Evolutionary conservation across 2,329 filamentous ascomycete genomes (phyloP), one percentile per base, ranked within the genome.

Genomic region (Beauveria sp.): DNA sequence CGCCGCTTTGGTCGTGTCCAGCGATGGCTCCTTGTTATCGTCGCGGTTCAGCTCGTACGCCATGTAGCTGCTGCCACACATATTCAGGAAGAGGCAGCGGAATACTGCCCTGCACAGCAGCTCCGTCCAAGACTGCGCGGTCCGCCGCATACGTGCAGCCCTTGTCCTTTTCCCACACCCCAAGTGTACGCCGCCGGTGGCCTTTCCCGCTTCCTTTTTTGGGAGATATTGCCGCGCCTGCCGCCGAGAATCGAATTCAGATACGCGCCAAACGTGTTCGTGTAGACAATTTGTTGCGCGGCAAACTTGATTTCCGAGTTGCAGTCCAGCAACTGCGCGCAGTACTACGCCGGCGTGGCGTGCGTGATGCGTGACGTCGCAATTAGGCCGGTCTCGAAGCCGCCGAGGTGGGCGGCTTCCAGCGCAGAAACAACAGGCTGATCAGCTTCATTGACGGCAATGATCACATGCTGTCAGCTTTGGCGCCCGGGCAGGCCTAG

Each of bases 241-340:
- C 67, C 66, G 28, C 66, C 67, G 40, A 69, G 66, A n/a, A 68
- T 28, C 16, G 68, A 43, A 49, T 67, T 66, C 38, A 67, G 62
- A 30, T 67, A 59, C 8, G 62, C 53, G 58, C 67, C 66, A 16
- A 67, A 57, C 18, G 67, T 65, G 56, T 69, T 66, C 10, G 60
- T 62, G 51, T 65, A 60, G 18, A 66, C 67, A 34, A 69, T 66
- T 62, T 68, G 66, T 43, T 69, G 66, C 34, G 64, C 63, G 14
- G 67, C 67, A 50, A 68, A 67, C 58, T 69, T 67, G 62, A 65
- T 66, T 52, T 69, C 67, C 3, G 66, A 67, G 60, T 64, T 65
- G 51, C 67, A 65, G 59, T 64, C n/a, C 16, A 67, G 63, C 28
- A 68, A 65, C 49, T 69, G 67, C 20, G 66, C 38, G 46, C 61